Evolutionary conservation across 176 grass and related monocot genomes (phyloP).

Genomic region (Panicum miliaceum): DNA sequence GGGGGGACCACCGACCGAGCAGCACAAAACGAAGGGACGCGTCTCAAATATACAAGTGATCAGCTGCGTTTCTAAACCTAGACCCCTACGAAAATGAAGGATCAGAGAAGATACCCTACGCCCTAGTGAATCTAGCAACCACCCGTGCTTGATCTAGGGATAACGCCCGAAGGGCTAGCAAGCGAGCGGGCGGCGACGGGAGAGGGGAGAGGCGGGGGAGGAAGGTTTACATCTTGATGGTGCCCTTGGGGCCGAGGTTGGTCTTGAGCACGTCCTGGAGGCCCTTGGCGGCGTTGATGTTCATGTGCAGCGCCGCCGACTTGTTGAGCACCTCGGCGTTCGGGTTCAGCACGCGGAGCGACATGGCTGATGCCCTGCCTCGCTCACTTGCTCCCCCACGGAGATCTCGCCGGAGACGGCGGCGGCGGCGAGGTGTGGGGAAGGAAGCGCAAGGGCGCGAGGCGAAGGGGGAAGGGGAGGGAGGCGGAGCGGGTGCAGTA

Average conservation of each 20-base stretch:
- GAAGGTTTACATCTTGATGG: conserved; percentile 80
- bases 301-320: conserved; percentile 96
- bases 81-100: not conserved
- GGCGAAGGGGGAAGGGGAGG: not conserved
- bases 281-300: conserved; percentile 94
- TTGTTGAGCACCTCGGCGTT: conserved; percentile 99
- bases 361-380: conserved; percentile 52
- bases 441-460: not conserved
- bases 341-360: conserved; percentile 85
- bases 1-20: not conserved
- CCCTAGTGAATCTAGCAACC: not conserved
- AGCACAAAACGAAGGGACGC: not conserved
- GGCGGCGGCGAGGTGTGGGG: not conserved
- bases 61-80: not conserved
- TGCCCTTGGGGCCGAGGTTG: conserved; percentile 95
- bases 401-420: not conserved
- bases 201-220: not conserved
- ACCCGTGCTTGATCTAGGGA: not conserved
- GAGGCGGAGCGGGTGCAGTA: conserved; percentile 25
- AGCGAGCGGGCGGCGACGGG: not conserved
- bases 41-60: conserved; percentile 18
- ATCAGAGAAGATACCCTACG: not conserved
- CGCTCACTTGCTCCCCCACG: not conserved
- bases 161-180: not conserved
- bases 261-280: conserved; percentile 96